Base-by-base conservation (phyloP, 1,284 basidiomycete genomes). In the Takashimella koratensis region DNA sequence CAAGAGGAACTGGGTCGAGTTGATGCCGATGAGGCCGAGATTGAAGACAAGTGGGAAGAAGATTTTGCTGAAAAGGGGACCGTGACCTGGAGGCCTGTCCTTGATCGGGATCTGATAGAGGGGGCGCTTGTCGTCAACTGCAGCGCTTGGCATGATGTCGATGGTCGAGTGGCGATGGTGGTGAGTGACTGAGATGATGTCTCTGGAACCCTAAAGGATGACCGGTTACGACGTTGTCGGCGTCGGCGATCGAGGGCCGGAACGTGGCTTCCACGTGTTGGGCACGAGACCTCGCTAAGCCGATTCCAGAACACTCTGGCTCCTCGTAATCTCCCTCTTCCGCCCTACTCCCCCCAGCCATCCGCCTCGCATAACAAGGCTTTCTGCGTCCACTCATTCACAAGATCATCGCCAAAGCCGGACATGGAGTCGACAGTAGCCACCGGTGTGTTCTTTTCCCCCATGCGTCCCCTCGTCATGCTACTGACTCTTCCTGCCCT, bases 1-100 rank as follows among this genome's bases (percentile, higher is more conserved):
- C 2, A 86, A 73, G 36, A 90, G 72, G 63, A 89, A 78, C 73
- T 94, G 90, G 27, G 83, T 83, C 27, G 74, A 78, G 64, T 88
- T 83, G 62, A 89, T 79, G 76, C 85, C 83, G 40, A 89, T 56
- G 64, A 84, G 84, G 3, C 82, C 88, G 3, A 82, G 60, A 62
- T 84, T 77, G 79, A 91, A 92, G 24, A 87, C 60, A 40, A 86
- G 36, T 22, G 78, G 71, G 67, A 85, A 88, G 20, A 82, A 60
- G 12, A 83, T 51, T 43, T 80, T 83, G 39, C 81, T 74, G 30
- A 84, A 63, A 5, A 75, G 76, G 65, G 83, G 81, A 36, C 67
- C 58, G 81, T 85, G 86, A 51, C 83, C 76, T 3, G 79, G 76
- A 4, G 84, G 84, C 21, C 89, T 82, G 47, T 77, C 66, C 41